Base-by-base conservation (phyloP, 805 yeast species). In the Candida orba region DNA sequence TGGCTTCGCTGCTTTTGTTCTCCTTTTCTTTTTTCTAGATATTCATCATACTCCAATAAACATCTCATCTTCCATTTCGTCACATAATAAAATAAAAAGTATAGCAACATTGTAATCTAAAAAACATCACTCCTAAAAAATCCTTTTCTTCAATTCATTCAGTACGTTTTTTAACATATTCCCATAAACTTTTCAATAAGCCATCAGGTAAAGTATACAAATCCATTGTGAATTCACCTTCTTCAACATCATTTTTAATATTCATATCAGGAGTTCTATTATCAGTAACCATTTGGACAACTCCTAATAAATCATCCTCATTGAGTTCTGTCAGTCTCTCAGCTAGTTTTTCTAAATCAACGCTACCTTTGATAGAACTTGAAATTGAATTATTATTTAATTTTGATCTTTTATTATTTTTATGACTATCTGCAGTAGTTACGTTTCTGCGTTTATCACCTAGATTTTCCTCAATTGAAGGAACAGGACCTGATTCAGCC, bases 181-280 rank as follows among this genome's bases (percentile, higher is more conserved):
- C 98, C 95, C 95, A 89, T 65, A 91, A 73, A 72, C 95, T 85
- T 69, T 86, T 88, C 61, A 93, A 75, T 61, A 93, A 70, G 35
- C 84, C 79, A 61, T 91, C 97, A 18, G 98, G 98, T 52, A 91
- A 71, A 24, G 97, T 90, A 65, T 79, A 90, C 54, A 91, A 75
- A 67, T 91, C 99, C 86, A 91, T 87, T 43, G 95, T 88, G 64
- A 93, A 91, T 69, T 93, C 98, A 42, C 99, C 99, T 56, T 87
- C 91, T 49, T 91, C 98, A 40, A 87, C 89, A 58, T 91, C 95
- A 63, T 93, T 91, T 62, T 90, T 90, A 55, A 91, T 84, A 65
- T 84, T 89, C 95, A 91, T 91, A 39, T 91, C 98, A 37, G 87
- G 79, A 6, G 98, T 88, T 60, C 87, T 78, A 67, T 93, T 93